These are phyloP conservation scores for Globisporangium cederbergense DNA, from an alignment of 352 stramenopile genomes.

Conservation along the genomic window DNA sequence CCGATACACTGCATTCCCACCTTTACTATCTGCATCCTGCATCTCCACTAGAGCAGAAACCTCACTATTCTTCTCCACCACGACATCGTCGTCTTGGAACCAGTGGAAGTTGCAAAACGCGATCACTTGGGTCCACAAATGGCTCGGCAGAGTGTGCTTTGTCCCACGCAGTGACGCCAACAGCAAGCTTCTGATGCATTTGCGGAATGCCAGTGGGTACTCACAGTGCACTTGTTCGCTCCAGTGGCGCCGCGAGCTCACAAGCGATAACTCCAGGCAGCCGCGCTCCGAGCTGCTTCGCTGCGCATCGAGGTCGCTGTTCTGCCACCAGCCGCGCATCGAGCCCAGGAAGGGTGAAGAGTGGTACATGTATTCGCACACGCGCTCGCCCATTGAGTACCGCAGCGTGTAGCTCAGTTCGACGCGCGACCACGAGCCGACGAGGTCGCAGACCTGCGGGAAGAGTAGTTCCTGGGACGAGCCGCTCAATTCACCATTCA, in stretches of 20 bases:
- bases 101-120: constrained; percentile 46
- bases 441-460: constrained; percentile 41
- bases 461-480: constrained; percentile 53
- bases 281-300: constrained; percentile 26
- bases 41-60: background rate
- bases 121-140: constrained; percentile 37
- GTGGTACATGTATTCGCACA: constrained; percentile 55
- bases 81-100: constrained; percentile 19
- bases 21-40: background rate
- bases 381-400: constrained; percentile 47
- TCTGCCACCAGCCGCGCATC: constrained; percentile 54
- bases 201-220: constrained; percentile 33
- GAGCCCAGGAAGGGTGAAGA: constrained; percentile 32
- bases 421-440: constrained; percentile 40
- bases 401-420: constrained; percentile 45
- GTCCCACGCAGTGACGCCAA: constrained; percentile 26
- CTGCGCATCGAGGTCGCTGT: constrained; percentile 28
- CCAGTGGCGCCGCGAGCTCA: constrained; percentile 31
- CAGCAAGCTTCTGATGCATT: constrained; percentile 37
- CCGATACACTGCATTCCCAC: background rate
- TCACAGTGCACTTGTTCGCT: constrained; percentile 37
- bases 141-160: background rate
- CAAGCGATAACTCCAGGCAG: constrained; percentile 34
- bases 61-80: background rate
- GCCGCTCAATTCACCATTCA: constrained; percentile 38